A percentile compares a stretch with the other conserved stretches of the same genome.
Evolutionary conservation across 352 stramenopile genomes (phyloP).

Genomic region (Phytophthora brassicae): DNA sequence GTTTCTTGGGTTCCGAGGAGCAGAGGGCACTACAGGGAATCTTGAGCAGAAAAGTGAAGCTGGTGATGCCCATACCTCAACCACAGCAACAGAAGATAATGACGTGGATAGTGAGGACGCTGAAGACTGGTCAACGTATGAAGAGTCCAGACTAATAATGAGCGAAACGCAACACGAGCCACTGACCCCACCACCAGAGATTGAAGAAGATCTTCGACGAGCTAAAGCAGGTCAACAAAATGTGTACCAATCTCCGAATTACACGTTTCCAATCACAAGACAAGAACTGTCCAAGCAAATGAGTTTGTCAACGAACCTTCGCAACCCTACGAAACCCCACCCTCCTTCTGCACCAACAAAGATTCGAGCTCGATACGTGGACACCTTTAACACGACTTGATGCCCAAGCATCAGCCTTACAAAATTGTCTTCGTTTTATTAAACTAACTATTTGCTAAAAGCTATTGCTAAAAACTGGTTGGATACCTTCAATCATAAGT

Average conservation of each 20-base stretch:
- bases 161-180: conserved; percentile 29
- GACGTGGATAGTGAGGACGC: conserved; percentile 25
- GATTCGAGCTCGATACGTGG: conserved; percentile 42
- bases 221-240: conserved; percentile 25
- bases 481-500: too few species aligned
- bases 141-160: conserved; percentile 26
- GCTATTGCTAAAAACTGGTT: too few species aligned
- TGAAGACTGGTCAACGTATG: conserved; percentile 24
- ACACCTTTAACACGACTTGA: conserved; percentile 48
- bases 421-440: too few species aligned
- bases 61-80: conserved; percentile 13
- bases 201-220: conserved; percentile 41
- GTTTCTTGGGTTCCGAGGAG: conserved; percentile 27
- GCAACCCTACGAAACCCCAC: conserved; percentile 21
- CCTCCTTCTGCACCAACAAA: conserved; percentile 12
- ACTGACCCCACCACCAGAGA: conserved; percentile 44
- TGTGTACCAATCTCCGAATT: conserved; percentile 8
- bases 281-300: conserved; percentile 25
- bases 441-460: too few species aligned
- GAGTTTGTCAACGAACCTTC: conserved; percentile 10
- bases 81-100: conserved; percentile 17
- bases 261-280: conserved; percentile 11
- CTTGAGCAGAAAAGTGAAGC: conserved; percentile 16
- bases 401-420: too few species aligned
- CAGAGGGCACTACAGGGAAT: neutral